Conservation (phyloP, 2,329 filamentous ascomycete genomes). For the Colletotrichum tamarilloi region DNA sequence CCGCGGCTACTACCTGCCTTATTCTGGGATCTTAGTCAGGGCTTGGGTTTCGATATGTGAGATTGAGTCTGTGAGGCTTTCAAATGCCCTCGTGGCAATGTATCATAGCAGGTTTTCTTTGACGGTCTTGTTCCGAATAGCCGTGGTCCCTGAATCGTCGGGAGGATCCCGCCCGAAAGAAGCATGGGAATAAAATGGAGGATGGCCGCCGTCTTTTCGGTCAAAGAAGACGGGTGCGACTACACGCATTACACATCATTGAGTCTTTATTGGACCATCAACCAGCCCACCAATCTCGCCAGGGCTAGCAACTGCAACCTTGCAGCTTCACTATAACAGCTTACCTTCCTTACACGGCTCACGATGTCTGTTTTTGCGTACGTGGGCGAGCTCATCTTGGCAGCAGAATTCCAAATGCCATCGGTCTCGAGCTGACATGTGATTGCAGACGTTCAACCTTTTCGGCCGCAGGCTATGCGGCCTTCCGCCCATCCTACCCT, state of each 20-base stretch:
- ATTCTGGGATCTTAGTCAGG: not conserved
- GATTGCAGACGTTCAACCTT: constrained; percentile 63
- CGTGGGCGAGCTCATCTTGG: constrained; percentile 32
- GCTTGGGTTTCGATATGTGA: not conserved
- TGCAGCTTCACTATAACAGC: not conserved
- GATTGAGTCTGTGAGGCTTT: not conserved
- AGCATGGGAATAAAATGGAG: constrained; percentile 6
- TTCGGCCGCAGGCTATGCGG: constrained; percentile 67
- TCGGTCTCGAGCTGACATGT: constrained; percentile 1
- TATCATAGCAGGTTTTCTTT: not conserved
- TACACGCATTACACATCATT: not conserved
- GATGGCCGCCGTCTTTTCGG: not conserved
- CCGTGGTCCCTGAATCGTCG: not conserved
- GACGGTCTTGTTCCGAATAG: not conserved
- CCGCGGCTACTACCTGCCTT: not conserved
- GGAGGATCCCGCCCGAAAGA: not conserved
- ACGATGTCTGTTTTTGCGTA: constrained; percentile 63
- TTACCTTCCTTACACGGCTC: not conserved
- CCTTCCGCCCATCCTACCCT: constrained; percentile 70
- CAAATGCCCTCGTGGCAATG: not conserved
- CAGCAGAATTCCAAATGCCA: not conserved
- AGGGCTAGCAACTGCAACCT: not conserved
- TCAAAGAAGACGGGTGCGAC: not conserved
- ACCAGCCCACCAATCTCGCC: not conserved
- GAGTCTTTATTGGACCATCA: not conserved